Percentiles rank a stretch among this genome's conserved stretches.
These are phyloP conservation scores for Rhodotorula sp. DNA, from an alignment of 1,284 basidiomycete genomes.

Conservation along the genomic window DNA sequence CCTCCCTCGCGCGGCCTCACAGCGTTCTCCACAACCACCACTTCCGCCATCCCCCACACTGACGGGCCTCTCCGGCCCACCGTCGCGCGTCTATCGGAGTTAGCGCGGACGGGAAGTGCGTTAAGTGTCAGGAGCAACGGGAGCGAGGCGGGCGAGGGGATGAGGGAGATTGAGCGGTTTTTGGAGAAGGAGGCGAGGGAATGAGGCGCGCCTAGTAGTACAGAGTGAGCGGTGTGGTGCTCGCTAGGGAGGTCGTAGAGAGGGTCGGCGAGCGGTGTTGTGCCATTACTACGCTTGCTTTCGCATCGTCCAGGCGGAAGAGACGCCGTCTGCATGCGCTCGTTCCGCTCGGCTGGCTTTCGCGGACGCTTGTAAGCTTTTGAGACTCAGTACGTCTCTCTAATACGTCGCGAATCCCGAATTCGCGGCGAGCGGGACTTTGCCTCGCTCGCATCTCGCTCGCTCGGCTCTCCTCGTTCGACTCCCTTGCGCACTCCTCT, in stretches of 20 bases:
- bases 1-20: not conserved
- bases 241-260: too few relatives aligned
- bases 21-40: not conserved
- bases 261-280: too few relatives aligned
- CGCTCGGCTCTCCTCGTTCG: too few relatives aligned
- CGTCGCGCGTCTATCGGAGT: not conserved
- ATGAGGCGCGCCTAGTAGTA: not conserved
- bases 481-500: too few relatives aligned
- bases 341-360: too few relatives aligned
- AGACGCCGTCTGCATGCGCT: too few relatives aligned
- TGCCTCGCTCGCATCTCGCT: too few relatives aligned
- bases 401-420: too few relatives aligned
- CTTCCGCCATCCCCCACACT: not conserved
- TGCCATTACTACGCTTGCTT: too few relatives aligned
- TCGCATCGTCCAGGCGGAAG: not conserved
- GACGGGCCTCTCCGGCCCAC: not conserved
- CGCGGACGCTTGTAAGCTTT: too few relatives aligned
- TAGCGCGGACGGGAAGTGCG: not conserved
- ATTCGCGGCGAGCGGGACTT: too few relatives aligned
- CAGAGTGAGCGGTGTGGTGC: not conserved
- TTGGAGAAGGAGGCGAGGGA: conserved; percentile 8
- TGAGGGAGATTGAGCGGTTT: not conserved
- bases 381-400: too few relatives aligned
- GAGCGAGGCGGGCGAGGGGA: not conserved
- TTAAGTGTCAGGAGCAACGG: not conserved